Percentiles rank a stretch among this genome's conserved stretches.
Evolutionary conservation across 768 basidiomycete species (phyloP).

Genomic region (Pleurotus djamor): DNA sequence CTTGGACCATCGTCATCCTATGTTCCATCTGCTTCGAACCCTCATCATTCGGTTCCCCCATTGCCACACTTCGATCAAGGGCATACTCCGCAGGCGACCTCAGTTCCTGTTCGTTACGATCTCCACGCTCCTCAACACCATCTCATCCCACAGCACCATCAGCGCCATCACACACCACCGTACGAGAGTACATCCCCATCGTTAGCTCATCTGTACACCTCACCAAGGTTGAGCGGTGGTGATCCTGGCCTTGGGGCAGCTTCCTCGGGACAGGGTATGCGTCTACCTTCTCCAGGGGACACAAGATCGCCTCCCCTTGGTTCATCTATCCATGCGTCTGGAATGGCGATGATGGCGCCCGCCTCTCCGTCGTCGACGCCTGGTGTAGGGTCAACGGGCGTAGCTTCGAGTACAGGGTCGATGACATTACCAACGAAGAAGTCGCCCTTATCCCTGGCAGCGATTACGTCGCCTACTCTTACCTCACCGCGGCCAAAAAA

Average conservation of each 20-base stretch:
- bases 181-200: conserved; percentile 19
- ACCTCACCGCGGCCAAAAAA: conserved; percentile 61
- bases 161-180: conserved; percentile 14
- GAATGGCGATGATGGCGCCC: not conserved
- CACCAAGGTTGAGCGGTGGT: conserved; percentile 1
- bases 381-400: not conserved
- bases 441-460: conserved; percentile 35
- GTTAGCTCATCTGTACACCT: conserved; percentile 17
- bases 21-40: not conserved
- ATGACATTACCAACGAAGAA: conserved; percentile 17
- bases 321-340: not conserved
- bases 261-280: conserved; percentile 7
- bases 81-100: not conserved
- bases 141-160: not conserved
- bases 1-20: not conserved
- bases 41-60: conserved; percentile 4
- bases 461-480: conserved; percentile 33
- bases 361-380: not conserved
- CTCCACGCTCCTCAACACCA: conserved; percentile 3
- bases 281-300: not conserved
- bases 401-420: not conserved
- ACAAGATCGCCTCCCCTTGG: not conserved
- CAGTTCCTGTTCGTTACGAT: conserved; percentile 3
- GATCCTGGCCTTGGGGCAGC: not conserved
- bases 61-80: conserved; percentile 4